Evolutionary conservation across 305 asterid genomes (phyloP).

Genomic region (Fraxinus floribunda): DNA sequence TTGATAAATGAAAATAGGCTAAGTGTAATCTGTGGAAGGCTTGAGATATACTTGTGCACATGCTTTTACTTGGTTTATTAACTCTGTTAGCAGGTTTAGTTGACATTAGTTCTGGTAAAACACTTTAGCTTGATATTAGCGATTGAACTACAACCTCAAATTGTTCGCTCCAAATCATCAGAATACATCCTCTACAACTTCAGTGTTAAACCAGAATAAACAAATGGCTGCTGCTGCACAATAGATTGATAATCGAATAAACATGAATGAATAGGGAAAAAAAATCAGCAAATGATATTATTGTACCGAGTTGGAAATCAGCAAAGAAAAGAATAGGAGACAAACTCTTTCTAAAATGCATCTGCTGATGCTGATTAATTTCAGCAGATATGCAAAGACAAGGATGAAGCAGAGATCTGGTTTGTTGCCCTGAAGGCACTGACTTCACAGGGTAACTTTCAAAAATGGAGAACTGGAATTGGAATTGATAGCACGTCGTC

Average conservation of each 20-base stretch:
- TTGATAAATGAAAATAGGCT: neutral
- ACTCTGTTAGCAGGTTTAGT: neutral
- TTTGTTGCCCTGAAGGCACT: conserved; percentile 58
- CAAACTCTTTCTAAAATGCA: neutral
- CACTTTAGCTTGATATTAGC: neutral
- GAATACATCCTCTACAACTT: neutral
- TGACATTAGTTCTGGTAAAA: neutral
- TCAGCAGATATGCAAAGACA: conserved; percentile 75
- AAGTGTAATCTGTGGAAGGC: neutral
- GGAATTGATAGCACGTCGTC: conserved; percentile 38
- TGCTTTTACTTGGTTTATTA: neutral
- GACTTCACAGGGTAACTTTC: conserved; percentile 43
- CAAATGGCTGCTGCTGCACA: neutral
- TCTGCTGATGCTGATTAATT: conserved; percentile 24
- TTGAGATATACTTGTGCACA: neutral
- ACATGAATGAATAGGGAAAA: neutral
- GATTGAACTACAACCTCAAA: neutral
- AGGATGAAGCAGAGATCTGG: conserved; percentile 76
- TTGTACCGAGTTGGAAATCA: neutral
- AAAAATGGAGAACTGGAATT: conserved; percentile 39
- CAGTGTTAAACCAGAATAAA: neutral
- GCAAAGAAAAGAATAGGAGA: neutral
- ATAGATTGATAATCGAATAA: neutral
- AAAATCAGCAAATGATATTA: neutral
- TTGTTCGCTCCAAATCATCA: neutral